Conservation (phyloP, 352 stramenopile genomes). For the Phytophthora pistaciae region DNA sequence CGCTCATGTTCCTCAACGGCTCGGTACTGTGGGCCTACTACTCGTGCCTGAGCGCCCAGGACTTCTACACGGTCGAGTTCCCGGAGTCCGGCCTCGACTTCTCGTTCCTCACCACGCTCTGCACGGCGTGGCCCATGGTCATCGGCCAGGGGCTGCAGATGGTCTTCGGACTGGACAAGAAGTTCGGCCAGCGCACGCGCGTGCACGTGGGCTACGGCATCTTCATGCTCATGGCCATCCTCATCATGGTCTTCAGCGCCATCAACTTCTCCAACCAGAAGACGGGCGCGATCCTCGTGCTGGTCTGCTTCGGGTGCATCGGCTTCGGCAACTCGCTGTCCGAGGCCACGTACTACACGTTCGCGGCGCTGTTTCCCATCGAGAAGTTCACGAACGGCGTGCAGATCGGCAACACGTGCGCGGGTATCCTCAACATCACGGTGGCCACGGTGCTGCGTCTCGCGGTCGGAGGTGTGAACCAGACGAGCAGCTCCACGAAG, state of each 20-base stretch:
- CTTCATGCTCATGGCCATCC: constrained; percentile 50
- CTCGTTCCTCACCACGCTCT: constrained; percentile 66
- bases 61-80: constrained; percentile 65
- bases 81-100: constrained; percentile 57
- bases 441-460: constrained; percentile 60
- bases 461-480: constrained; percentile 49
- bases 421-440: constrained; percentile 65
- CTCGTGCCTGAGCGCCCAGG: constrained; percentile 69
- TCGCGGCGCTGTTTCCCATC: constrained; percentile 65
- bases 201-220: constrained; percentile 55
- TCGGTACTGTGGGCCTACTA: constrained; percentile 78
- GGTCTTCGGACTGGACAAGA: constrained; percentile 64
- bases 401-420: constrained; percentile 63
- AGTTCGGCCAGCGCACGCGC: constrained; percentile 45
- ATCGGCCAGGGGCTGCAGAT: constrained; percentile 61
- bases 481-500: constrained; percentile 42
- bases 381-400: constrained; percentile 74
- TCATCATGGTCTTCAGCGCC: constrained; percentile 67
- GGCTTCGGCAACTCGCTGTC: constrained; percentile 63
- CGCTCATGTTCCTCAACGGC: constrained; percentile 73
- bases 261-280: constrained; percentile 48
- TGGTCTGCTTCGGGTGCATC: constrained; percentile 56
- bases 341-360: constrained; percentile 62
- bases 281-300: constrained; percentile 50
- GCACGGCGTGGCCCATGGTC: constrained; percentile 66